phyloP scores from a whole-genome alignment of 176 grass and related monocot genomes.

The Guadua angustifolia region DNA sequence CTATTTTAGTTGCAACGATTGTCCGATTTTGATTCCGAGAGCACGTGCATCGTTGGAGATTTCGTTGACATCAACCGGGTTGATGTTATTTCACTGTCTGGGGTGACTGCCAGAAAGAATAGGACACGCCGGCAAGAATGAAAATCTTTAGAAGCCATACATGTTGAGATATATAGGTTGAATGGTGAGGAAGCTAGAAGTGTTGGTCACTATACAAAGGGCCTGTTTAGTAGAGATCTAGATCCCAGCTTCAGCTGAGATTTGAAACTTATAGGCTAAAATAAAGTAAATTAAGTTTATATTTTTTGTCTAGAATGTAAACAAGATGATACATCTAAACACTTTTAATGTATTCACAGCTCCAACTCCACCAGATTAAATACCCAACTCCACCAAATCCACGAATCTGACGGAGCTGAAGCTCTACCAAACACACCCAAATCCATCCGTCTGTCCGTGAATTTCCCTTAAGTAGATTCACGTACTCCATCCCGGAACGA shows the following conservation, averaged over 20 bases:
- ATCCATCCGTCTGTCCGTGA: not conserved
- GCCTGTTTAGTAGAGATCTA: too few relatives aligned
- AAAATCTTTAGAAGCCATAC: constrained; percentile 8
- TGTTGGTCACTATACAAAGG: constrained; percentile 7
- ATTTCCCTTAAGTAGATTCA: constrained; percentile 7
- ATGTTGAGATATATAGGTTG: not conserved
- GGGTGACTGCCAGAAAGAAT: constrained; percentile 15
- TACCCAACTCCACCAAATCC: too few relatives aligned
- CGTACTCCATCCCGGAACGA: not conserved
- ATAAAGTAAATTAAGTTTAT: too few relatives aligned
- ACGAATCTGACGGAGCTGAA: too few relatives aligned
- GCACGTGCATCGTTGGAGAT: constrained; percentile 39
- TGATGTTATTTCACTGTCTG: constrained; percentile 36
- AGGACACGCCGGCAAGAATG: constrained; percentile 13
- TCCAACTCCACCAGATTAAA: too few relatives aligned
- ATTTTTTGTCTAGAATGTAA: too few relatives aligned
- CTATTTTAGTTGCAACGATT: not conserved
- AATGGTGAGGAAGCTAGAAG: not conserved
- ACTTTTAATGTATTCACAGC: too few relatives aligned
- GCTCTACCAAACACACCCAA: too few relatives aligned
- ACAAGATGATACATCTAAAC: too few relatives aligned
- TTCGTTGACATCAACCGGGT: constrained; percentile 30
- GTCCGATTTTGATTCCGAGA: constrained; percentile 3
- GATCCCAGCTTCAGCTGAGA: too few relatives aligned
- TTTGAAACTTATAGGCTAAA: too few relatives aligned